Evolutionary conservation across 257 asterid species (phyloP), one percentile per base, ranked within the genome.

Genomic region (Paulownia fortunei): DNA sequence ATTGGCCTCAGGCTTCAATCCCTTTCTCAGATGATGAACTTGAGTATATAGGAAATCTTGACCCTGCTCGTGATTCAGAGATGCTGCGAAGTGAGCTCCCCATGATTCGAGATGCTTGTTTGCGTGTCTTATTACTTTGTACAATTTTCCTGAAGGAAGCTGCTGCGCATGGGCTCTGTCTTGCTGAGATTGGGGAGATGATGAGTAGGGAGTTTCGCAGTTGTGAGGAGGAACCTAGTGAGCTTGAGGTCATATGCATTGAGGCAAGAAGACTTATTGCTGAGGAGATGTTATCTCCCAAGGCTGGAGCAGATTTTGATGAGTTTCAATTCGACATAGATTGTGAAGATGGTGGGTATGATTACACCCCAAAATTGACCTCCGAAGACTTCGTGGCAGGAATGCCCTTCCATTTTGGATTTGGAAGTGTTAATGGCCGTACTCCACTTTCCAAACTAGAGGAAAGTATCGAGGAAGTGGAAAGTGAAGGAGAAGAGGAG

Each of bases 1-100:
- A 94, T 78, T 94, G 99, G 99, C 99, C 98, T 12, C 99, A 95
- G 84, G 92, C 99, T 68, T 95, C 99, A 15, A 88, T 95, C 41
- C 98, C 99, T 0, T 95, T 95, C 78, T 93, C 97, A 13, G 99
- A 90, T 0, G 98, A 95, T 32, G 99, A 95, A 77, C 98, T 95
- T 21, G 93, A 89, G 72, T 95, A 95, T 84, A 93, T 95, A 24
- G 62, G 54, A 23, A 86, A 82, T 23, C 96, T 95, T 10, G 96
- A 93, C 69, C 94, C 97, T 11, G 49, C 82, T 61, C 76, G 84
- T 60, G 99, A 93, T 70, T 82, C 92, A 5, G 92, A 86, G 64
- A 93, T 95, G 99, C 85, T 95, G 32, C 79, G 89, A 24, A 79
- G 84, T 10, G 99, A 95, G 88, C 94, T 95, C 55, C 99, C 98